Base-by-base conservation (phyloP, 2,329 filamentous ascomycete species). In the Aurifilum marmelostoma region DNA sequence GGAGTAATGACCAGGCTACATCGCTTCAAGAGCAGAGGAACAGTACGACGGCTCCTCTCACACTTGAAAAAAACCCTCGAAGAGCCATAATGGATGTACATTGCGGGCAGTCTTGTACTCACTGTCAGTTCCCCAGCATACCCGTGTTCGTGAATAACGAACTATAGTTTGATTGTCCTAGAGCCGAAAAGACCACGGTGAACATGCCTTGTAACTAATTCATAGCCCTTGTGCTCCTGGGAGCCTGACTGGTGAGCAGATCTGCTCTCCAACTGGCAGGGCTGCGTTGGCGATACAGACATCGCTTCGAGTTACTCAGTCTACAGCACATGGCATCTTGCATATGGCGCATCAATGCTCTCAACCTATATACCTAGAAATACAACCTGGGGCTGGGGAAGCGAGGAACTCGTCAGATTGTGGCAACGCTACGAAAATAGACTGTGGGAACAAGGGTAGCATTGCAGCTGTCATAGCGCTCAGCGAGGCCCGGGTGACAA, bases 401-500 rank as follows among this genome's bases (percentile, higher is more conserved):
- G 50, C 12, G 3, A 29, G 4, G 12, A 14, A n/a, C n/a, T 18
- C 52, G 52, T 29, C 24, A 32, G 52, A 56, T 18, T 56, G 52
- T 56, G 52, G 52, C 52, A 56, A 56, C 14, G 8, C 24, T 16
- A 56, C 24, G 14, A 18, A 16, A 12, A 29, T 8, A 54, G 18
- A 18, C 14, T 29, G 16, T 29, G 52, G 52, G 16, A 32, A 4
- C 24, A n/a, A 56, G 52, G 52, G 52, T 56, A 27, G 52, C 24
- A 29, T 8, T 56, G 52, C 52, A 56, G 52, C 52, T 56, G 52
- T 56, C 52, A 56, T 56, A 56, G 52, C 52, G 52, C 52, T 4
- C 52, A 8, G 24, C 4, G 12, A 56, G 52, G 27, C 14, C 24
- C 24, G 6, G 27, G 12, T 5, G 24, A 56, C 52, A 27, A 18